Evolutionary conservation across 2,329 filamentous ascomycete species (phyloP), one percentile per base, ranked within the genome.

Genomic region (Colletotrichum tamarilloi): DNA sequence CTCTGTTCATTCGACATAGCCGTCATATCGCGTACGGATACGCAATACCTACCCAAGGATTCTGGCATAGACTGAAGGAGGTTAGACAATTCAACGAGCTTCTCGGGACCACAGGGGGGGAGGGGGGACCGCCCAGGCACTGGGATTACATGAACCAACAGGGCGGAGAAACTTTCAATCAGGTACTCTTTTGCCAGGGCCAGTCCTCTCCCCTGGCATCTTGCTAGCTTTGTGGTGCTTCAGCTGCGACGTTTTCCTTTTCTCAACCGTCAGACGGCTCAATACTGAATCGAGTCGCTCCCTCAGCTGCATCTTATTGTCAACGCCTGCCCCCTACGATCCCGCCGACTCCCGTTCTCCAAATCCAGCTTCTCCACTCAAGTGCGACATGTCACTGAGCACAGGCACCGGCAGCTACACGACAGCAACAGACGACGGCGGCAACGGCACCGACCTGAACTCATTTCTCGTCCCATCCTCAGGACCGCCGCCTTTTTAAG

Each of bases 401-500:
- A 56, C 55, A 60, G 59, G 26, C 24, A 62, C 59, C 19, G 46
- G 59, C 14, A 49, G 26, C 24, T 30, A 12, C 26, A 12, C 35
- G 2, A 30, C 19, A 49, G 59, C 28, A 52, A 62, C 58, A 22
- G 42, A 30, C 63, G 65, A 60, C 42, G 63, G 64, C 49, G 46
- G 35, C 63, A 58, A 24, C 57, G 38, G 35, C 38, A 49, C 59
- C 24, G 52, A 46, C 70, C 49, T 65, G 52, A 68, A 30, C 70
- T 73, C 70, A 70, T 73, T 73, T 73, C 66, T 73, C 70, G 55
- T 73, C 70, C 70, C 59, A 69, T 73, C 70, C 53, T 42, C 68
- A 69, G 55, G 70, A 70, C 66, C 46, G 46, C 46, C 53, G 59
- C 60, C 32, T 58, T 70, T 70, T 59, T 32, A 73, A 73, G 70